Conservation (phyloP, 2,329 filamentous ascomycete genomes). For the Blastomyces gilchristii region DNA sequence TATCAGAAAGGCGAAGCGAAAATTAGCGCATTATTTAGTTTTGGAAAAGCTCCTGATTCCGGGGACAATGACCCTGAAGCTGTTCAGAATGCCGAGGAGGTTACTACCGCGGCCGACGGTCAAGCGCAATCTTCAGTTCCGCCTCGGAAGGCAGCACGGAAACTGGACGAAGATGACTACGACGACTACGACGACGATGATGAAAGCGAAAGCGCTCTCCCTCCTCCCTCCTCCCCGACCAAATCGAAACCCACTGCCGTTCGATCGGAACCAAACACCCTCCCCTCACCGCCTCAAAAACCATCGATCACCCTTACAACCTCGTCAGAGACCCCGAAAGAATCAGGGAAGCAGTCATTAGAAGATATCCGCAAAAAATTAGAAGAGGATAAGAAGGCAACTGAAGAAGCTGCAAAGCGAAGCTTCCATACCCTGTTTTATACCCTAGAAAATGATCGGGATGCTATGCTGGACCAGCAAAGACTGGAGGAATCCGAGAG, state of each 20-base stretch:
- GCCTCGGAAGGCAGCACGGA: constrained; percentile 52
- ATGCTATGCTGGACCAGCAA: constrained; percentile 96
- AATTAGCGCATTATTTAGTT: constrained; percentile 64
- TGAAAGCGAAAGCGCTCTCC: constrained; percentile 45
- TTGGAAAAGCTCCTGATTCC: constrained; percentile 22
- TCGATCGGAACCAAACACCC: constrained; percentile 46
- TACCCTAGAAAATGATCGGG: constrained; percentile 86
- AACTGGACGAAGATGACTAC: constrained; percentile 69
- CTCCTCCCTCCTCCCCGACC: constrained; percentile 35
- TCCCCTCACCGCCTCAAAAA: constrained; percentile 58
- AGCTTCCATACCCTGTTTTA: constrained; percentile 93
- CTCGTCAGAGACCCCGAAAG: constrained; percentile 51
- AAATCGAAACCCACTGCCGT: constrained; percentile 43
- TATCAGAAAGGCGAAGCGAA: constrained; percentile 68
- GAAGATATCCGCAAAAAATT: constrained; percentile 89
- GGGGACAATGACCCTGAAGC: constrained; percentile 41
- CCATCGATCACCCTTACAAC: constrained; percentile 54
- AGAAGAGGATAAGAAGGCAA: constrained; percentile 82
- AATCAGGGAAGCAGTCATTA: constrained; percentile 52
- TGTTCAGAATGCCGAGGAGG: constrained; percentile 27
- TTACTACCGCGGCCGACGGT: constrained; percentile 39
- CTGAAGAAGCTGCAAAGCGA: constrained; percentile 77
- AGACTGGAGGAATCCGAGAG: constrained; percentile 93
- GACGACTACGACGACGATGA: constrained; percentile 56
- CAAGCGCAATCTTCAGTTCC: constrained; percentile 36